Percentiles rank a stretch among this genome's conserved stretches.
These are phyloP conservation scores for Capsicum rhomboideum DNA, from an alignment of 257 asterid genomes.

Conservation along the genomic window DNA sequence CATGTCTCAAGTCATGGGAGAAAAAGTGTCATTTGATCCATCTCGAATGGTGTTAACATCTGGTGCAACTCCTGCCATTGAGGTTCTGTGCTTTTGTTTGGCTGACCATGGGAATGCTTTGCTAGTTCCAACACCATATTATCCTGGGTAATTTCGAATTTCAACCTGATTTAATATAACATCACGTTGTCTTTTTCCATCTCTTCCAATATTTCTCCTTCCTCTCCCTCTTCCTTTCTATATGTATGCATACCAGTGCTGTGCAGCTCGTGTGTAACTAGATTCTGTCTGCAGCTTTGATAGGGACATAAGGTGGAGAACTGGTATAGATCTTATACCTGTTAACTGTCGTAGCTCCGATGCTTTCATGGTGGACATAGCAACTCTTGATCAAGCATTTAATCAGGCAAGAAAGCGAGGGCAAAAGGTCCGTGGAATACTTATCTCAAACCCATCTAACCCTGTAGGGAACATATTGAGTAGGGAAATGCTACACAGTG, in stretches of 20 bases:
- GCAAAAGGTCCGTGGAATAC: conserved; percentile 80
- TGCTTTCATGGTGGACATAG: conserved; percentile 53
- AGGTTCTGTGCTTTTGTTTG: conserved; percentile 77
- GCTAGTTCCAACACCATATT: conserved; percentile 92
- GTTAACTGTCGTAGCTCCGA: conserved; percentile 92
- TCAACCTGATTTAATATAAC: not conserved
- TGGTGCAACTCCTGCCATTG: conserved; percentile 93
- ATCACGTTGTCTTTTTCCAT: not conserved
- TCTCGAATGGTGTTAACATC: conserved; percentile 57
- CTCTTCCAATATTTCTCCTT: not conserved
- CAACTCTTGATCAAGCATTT: conserved; percentile 84
- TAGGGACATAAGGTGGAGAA: conserved; percentile 80
- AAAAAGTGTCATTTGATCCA: conserved; percentile 57
- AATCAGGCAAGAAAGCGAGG: conserved; percentile 93
- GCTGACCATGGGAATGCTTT: conserved; percentile 94
- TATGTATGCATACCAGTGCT: not conserved
- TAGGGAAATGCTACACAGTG: conserved; percentile 40
- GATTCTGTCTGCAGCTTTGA: conserved; percentile 56
- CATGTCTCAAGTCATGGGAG: conserved; percentile 81
- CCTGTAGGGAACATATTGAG: conserved; percentile 73
- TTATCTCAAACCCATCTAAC: conserved; percentile 83
- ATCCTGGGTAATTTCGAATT: conserved; percentile 62
- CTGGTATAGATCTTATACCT: conserved; percentile 87
- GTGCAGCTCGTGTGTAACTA: conserved; percentile 1
- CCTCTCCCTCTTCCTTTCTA: not conserved